phyloP scores from a whole-genome alignment of 345 rosid species.

The Aurinia saxatilis region DNA sequence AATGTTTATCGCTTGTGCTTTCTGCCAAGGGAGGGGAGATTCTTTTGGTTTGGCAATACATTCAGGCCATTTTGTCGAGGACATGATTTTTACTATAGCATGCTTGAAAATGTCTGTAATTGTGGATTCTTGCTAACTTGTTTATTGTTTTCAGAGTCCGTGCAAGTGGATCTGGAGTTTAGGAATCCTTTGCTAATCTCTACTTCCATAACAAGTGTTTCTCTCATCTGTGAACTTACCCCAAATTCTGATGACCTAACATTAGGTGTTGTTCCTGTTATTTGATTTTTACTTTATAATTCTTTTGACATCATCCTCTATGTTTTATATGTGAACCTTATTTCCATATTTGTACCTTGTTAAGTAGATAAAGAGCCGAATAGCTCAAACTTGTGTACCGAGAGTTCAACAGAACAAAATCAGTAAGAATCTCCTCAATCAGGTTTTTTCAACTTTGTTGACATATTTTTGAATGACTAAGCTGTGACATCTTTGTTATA shows the following conservation, averaged over 20 bases:
- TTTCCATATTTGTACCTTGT: slow-evolving; percentile 16
- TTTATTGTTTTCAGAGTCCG: slow-evolving; percentile 53
- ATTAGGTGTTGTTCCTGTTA: slow-evolving; percentile 40
- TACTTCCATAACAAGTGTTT: slow-evolving; percentile 58
- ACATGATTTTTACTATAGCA: slow-evolving; percentile 10
- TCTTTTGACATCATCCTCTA: not conserved
- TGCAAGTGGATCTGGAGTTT: slow-evolving; percentile 68
- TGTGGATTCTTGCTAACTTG: slow-evolving; percentile 11
- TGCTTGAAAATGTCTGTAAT: not conserved
- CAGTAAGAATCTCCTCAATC: slow-evolving; percentile 22
- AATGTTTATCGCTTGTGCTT: not conserved
- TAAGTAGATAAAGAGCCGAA: slow-evolving; percentile 38
- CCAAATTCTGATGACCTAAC: slow-evolving; percentile 46
- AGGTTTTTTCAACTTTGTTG: slow-evolving; percentile 15
- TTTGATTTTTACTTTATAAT: slow-evolving; percentile 4
- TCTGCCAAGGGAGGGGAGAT: not conserved
- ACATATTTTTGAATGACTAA: slow-evolving; percentile 16
- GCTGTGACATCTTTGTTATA: slow-evolving; percentile 12
- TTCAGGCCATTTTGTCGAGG: not conserved
- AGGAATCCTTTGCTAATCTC: slow-evolving; percentile 76
- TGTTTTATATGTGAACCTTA: slow-evolving; percentile 12
- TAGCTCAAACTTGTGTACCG: slow-evolving; percentile 37
- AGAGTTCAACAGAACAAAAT: slow-evolving; percentile 33
- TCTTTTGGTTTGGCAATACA: slow-evolving; percentile 17
- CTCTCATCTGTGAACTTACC: slow-evolving; percentile 73